Conservation (phyloP, 129 eudicot species). For the Flaveria sonorensis region DNA sequence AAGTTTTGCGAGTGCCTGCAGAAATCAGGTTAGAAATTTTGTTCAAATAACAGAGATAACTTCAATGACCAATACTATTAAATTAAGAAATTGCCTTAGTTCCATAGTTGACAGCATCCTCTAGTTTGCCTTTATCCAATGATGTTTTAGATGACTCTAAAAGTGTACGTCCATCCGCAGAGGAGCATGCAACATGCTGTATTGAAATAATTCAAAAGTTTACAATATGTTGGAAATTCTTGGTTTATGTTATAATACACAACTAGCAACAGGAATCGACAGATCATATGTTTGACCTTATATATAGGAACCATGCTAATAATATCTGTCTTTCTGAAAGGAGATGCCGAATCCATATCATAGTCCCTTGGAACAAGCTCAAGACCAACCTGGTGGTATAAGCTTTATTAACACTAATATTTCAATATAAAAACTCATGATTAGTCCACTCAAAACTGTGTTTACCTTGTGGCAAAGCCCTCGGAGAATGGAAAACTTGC, state of each 20-base stretch:
- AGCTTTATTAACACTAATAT: slow-evolving; percentile 12
- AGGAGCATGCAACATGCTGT: slow-evolving; percentile 97
- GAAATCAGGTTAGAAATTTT: slow-evolving; percentile 22
- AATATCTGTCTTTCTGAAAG: slow-evolving; percentile 77
- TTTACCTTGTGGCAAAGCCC: slow-evolving; percentile 95
- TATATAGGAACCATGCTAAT: slow-evolving; percentile 92
- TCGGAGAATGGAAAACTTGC: slow-evolving; percentile 91
- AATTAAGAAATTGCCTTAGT: slow-evolving; percentile 57
- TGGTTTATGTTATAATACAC: background rate
- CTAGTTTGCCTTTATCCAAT: slow-evolving; percentile 95
- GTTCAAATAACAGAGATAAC: background rate
- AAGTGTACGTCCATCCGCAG: slow-evolving; percentile 98
- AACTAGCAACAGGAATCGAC: slow-evolving; percentile 11
- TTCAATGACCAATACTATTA: background rate
- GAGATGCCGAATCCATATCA: slow-evolving; percentile 79
- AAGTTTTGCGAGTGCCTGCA: slow-evolving; percentile 89
- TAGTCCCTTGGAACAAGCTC: slow-evolving; percentile 96
- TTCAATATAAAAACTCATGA: slow-evolving; percentile 3
- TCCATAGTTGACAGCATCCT: slow-evolving; percentile 96
- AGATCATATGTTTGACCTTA: slow-evolving; percentile 54
- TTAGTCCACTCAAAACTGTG: background rate
- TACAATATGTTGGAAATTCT: slow-evolving; percentile 16
- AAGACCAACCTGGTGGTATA: slow-evolving; percentile 72
- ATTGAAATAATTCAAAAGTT: slow-evolving; percentile 16
- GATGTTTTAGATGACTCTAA: slow-evolving; percentile 96